Conservation (phyloP, 23 red algal species). For the Gracilariopsis chorda region DNA sequence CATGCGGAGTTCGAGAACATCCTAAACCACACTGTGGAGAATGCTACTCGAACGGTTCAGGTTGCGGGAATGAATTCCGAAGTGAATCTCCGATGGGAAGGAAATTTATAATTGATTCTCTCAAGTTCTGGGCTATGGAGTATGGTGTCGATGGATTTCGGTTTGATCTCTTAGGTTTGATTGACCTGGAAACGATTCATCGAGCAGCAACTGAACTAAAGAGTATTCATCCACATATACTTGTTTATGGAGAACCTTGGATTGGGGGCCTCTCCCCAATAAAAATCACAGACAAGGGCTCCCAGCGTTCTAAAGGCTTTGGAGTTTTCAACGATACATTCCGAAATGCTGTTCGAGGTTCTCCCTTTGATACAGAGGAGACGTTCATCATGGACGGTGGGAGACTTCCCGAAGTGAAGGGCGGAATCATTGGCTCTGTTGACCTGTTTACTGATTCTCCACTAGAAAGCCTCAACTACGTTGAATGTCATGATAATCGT, state of each 20-base stretch:
- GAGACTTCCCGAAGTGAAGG: constrained; percentile 52
- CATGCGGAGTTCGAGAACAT: constrained; percentile 35
- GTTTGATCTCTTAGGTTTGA: constrained; percentile 86
- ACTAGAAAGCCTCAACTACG: constrained; percentile 82
- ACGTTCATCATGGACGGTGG: constrained; percentile 86
- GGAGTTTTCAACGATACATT: constrained; percentile 92
- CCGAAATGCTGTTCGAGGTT: constrained; percentile 81
- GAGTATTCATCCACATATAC: constrained; percentile 55
- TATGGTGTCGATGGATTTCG: constrained; percentile 96
- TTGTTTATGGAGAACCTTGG: constrained; percentile 94
- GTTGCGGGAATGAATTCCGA: constrained; percentile 94
- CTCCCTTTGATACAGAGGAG: constrained; percentile 63
- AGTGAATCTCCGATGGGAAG: constrained; percentile 84
- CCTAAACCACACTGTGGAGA: constrained; percentile 44
- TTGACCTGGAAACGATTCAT: constrained; percentile 71
- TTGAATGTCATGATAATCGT: constrained; percentile 92
- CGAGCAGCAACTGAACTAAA: constrained; percentile 49
- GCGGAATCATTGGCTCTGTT: constrained; percentile 81
- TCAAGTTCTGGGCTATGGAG: constrained; percentile 92
- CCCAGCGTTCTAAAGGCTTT: constrained; percentile 80
- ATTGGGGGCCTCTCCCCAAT: constrained; percentile 77
- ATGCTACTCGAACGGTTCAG: constrained; percentile 91
- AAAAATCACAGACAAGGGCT: constrained; percentile 68
- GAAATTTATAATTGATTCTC: constrained; percentile 88
- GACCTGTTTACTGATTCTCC: constrained; percentile 76